Base-by-base conservation (phyloP, 164 flowering plant genomes). In the Piper betle region DNA sequence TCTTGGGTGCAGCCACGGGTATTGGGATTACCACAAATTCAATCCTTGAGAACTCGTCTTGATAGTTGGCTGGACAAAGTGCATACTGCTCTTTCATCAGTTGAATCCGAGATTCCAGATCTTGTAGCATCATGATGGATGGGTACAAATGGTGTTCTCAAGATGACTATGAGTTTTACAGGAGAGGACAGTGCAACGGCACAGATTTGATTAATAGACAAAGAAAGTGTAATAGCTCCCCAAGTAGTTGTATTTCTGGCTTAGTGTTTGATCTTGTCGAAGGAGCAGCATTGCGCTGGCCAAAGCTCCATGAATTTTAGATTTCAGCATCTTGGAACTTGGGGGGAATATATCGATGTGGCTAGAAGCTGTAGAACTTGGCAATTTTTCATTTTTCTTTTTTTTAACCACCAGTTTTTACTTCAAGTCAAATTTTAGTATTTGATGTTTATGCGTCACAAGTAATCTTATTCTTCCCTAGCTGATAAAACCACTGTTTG, bases 1-100 rank as follows among this genome's bases (percentile, higher is more conserved):
- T 90, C 98, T 5, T 86, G 98, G 98, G 96, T 87, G 69, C 94
- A 90, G 62, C 98, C 97, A 6, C 75, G 98, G 72, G 96, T 93
- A 42, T 59, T 87, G 63, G 94, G 92, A 13, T 80, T 90, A 60
- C 73, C 84, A 5, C 98, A 93, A 71, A 81, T 90, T 81, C 79
- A 77, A 64, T 83, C 98, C 17, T 71, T 90, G 77, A 78, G 94
- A 11, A 87, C 82, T 62, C 81, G 85, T 40, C 75, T 86, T 66
- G 97, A 90, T 69, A 74, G 61, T 61, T 93, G 97, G 98, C 33
- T 82, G 72, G 90, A 66, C 37, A 90, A 87, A 77, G 98, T 90
- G 6, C 88, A 85, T 72, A 79, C 86, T 12, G 85, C 92, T 59
- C 74, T 90, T 73, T 60, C 82, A 63, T 87, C 90, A 0, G 83